Evolutionary conservation across 2,329 filamentous ascomycete genomes (phyloP), one percentile per base, ranked within the genome.

Genomic region (Lasiodiplodia sp.): DNA sequence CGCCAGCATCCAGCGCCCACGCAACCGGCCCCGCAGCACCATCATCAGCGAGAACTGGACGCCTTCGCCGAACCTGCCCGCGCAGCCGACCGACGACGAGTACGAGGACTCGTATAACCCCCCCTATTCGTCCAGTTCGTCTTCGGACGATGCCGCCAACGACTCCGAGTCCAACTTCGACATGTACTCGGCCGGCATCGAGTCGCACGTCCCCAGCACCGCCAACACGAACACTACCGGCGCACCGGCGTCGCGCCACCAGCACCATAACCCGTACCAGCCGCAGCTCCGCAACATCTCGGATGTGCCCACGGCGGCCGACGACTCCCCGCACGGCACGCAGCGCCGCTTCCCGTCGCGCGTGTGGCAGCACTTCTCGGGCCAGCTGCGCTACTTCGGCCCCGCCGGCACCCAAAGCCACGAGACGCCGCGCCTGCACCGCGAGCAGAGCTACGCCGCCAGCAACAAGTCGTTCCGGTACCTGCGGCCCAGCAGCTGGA

Each of bases 11-110:
- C 67, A 44, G 34, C 67, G 67, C 6, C 67, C 67, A 2, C 67
- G 67, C 49, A 68, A 64, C 52, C 67, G 67, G 16, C 67, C 67
- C 34, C 67, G 49, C 49, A 63, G 51, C 58, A 68, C 66, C 21
- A 56, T 68, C 38, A 65, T 65, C 67, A 68, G 67, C 51, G 57
- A 63, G 8, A 65, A 64, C 49, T 67, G 47, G 44, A 18, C 65
- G 0, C 55, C 53, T 8, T 38, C 53, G n/a, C 53, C 55, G 21
- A 31, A 34, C 25, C 47, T 40, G 3, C 10, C 56, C 55, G 55
- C 34, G 2, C 28, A 52, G 7, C 52, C 44, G 5, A 11, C 23
- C 40, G 53, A 31, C 21, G 10, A 18, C 12, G 52, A 49, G n/a
- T 5, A 18, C 12, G 52, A 49, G 16, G 38, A 37, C 11, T 40